phyloP scores from a whole-genome alignment of 2,329 filamentous ascomycete genomes.

The Diplodia sapinea region DNA sequence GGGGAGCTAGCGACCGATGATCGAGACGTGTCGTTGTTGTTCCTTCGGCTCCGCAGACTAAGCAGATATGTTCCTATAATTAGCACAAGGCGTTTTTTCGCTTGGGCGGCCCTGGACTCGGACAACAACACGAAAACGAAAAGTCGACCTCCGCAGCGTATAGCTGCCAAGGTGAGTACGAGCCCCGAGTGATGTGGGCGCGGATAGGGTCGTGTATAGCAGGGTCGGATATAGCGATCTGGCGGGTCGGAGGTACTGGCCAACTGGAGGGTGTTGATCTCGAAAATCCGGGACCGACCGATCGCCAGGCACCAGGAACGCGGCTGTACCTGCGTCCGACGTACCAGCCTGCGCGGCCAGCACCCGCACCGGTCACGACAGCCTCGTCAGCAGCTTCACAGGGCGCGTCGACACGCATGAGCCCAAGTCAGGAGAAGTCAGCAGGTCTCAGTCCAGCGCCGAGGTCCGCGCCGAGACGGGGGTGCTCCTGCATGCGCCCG shows the following conservation, averaged over 20 bases:
- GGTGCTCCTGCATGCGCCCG: background rate
- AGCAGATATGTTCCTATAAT: background rate
- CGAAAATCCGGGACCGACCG: constrained; percentile 15
- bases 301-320: background rate
- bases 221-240: background rate
- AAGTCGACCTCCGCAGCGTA: background rate
- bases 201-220: background rate
- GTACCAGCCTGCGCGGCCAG: background rate
- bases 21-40: background rate
- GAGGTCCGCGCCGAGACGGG: constrained; percentile 6
- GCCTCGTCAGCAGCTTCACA: background rate
- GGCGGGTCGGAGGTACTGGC: constrained; percentile 57
- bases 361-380: background rate
- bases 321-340: background rate
- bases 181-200: background rate
- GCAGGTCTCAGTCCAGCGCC: constrained; percentile 8
- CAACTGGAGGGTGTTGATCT: background rate
- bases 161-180: background rate
- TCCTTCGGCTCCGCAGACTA: background rate
- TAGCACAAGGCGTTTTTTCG: background rate
- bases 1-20: background rate
- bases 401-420: background rate
- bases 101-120: background rate
- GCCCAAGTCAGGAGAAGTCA: constrained; percentile 4
- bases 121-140: background rate